These are phyloP conservation scores for Lithospermum erythrorhizon DNA, from an alignment of 257 asterid species.

Conservation along the genomic window DNA sequence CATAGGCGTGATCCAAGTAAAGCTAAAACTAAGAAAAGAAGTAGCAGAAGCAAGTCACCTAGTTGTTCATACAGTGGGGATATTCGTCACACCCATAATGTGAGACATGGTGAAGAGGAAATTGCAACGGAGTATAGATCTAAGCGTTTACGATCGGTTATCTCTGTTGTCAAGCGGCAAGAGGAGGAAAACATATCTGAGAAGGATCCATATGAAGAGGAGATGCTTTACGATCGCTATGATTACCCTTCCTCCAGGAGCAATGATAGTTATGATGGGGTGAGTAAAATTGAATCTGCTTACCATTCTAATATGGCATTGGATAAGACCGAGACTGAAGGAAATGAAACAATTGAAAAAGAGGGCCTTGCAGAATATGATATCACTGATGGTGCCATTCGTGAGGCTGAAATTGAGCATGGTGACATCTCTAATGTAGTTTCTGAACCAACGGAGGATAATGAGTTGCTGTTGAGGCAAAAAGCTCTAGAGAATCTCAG, in stretches of 20 bases:
- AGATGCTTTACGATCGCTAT: conserved; percentile 39
- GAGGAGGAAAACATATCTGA: conserved; percentile 29
- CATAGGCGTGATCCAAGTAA: conserved; percentile 9
- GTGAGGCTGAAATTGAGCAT: conserved; percentile 18
- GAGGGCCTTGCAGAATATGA: conserved; percentile 13
- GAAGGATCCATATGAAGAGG: conserved; percentile 41
- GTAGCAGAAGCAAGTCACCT: conserved; percentile 28
- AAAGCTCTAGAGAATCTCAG: conserved; percentile 74
- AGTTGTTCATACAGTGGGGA: conserved; percentile 24
- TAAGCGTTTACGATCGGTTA: conserved; percentile 69
- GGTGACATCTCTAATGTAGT: conserved; percentile 12
- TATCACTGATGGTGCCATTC: conserved; percentile 13
- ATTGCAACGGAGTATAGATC: conserved; percentile 25
- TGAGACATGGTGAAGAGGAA: conserved; percentile 22
- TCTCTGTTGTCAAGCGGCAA: conserved; percentile 31
- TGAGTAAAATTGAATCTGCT: conserved; percentile 21
- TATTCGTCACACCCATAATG: conserved; percentile 21
- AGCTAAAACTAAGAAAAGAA: conserved; percentile 12
- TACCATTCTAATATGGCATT: conserved; percentile 19
- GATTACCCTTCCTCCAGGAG: conserved; percentile 60
- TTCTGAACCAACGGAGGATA: conserved; percentile 30
- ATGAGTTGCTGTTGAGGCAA: conserved; percentile 65
- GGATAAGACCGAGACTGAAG: conserved; percentile 16
- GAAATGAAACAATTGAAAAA: conserved; percentile 20
- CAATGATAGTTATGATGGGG: conserved; percentile 37